Conservation (phyloP, 768 basidiomycete species). For the Leccinum rimulosum region DNA sequence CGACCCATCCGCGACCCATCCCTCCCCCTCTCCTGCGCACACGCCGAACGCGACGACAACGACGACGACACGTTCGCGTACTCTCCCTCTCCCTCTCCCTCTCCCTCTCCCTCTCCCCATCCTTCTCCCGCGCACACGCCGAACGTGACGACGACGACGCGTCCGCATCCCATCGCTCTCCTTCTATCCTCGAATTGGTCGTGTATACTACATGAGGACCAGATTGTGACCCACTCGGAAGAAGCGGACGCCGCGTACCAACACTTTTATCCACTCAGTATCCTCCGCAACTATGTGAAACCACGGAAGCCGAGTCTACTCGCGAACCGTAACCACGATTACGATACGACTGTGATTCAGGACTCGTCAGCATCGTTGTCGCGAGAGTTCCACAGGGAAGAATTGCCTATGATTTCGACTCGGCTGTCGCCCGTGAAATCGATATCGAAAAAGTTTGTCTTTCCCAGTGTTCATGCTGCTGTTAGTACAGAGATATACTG, state of each 20-base stretch:
- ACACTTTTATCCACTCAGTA: constrained; percentile 59
- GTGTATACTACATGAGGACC: constrained; percentile 62
- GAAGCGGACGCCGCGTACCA: constrained; percentile 64
- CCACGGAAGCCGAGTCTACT: constrained; percentile 25
- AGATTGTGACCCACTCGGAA: constrained; percentile 75
- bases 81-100: too few species aligned
- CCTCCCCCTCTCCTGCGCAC: too few species aligned
- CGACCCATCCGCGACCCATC: too few species aligned
- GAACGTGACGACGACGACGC: too few species aligned
- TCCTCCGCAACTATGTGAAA: constrained; percentile 32
- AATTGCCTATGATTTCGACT: constrained; percentile 42
- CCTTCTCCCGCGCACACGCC: too few species aligned
- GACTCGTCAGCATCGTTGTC: not conserved
- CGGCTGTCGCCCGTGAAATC: constrained; percentile 44
- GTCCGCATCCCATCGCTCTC: too few species aligned
- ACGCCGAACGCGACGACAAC: too few species aligned
- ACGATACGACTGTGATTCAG: constrained; percentile 2
- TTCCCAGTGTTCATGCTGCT: constrained; percentile 32
- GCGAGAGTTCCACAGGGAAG: constrained; percentile 17
- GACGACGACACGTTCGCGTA: too few species aligned
- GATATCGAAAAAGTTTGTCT: constrained; percentile 51
- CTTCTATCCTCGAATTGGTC: constrained; percentile 68
- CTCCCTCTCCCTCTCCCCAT: too few species aligned
- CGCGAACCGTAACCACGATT: constrained; percentile 4
- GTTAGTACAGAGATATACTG: not conserved